Base-by-base conservation (phyloP, 768 basidiomycete genomes). In the Pisolithus albus region DNA sequence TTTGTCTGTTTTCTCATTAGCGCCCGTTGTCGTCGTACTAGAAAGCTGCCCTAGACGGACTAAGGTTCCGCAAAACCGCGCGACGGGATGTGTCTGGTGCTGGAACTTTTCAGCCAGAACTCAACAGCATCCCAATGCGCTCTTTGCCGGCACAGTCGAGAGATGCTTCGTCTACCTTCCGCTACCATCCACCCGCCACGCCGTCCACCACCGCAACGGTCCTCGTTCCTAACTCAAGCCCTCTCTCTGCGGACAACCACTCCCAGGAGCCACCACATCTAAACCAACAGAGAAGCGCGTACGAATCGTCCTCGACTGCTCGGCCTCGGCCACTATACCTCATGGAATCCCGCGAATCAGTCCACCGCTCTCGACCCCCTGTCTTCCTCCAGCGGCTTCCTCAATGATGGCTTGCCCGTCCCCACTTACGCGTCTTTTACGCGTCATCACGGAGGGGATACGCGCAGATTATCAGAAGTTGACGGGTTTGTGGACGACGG, bases 181-280 rank as follows among this genome's bases (percentile, higher is more conserved):
- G 79, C 53, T 86, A 61, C 64, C 81, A 77, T 77, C 76, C 72
- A 59, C 75, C 61, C 39, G 66, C 65, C 61, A 75, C 54, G 58
- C 69, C 81, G 7, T 70, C 77, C 9, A 64, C 77, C 9, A 64
- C 77, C 26, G 80, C 79, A 63, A 79, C 70, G 50, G 68, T 90
- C 47, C 81, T 90, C 49, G 87, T 88, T 21, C 88, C 88, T 45
- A 84, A 75, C 69, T 90, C 89, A 49, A 89, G 86, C 56, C 86
- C 87, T 30, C 61, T 76, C 34, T 58, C 60, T 37, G 65, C 74
- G 44, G 76, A 81, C 52, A 54, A 70, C 13, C 55, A 60, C 15
- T 59, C 71, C 52, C 71, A 65, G 23, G 57, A 72, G 7, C 68
- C 78, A 63, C 70, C 72, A 28, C 61, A 74, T 19, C 69, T 72